Percentiles rank a stretch among this genome's conserved stretches.
Conservation (phyloP, 805 yeast species). For the Kurtzmaniella fragi region DNA sequence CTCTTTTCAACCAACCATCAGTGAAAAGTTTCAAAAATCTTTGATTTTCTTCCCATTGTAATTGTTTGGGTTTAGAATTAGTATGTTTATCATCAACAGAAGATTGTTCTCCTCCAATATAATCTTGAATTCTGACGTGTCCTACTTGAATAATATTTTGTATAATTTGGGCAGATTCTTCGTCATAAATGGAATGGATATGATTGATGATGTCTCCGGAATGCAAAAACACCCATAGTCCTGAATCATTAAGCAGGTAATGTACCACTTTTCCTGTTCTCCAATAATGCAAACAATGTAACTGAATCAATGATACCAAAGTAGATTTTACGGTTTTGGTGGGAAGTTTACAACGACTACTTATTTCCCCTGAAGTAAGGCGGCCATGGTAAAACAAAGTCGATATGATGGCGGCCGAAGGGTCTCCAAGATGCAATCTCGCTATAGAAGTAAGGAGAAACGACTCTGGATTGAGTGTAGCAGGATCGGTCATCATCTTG, state of each 20-base stretch:
- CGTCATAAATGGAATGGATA: constrained; percentile 43
- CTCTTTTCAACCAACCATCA: constrained; percentile 33
- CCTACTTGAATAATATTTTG: constrained; percentile 72
- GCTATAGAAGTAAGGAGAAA: constrained; percentile 51
- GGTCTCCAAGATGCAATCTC: constrained; percentile 61
- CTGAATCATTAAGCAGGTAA: constrained; percentile 61
- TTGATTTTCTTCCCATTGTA: constrained; percentile 16
- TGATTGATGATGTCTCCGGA: constrained; percentile 68
- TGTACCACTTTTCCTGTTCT: constrained; percentile 22
- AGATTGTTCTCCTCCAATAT: no score
- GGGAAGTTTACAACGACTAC: constrained; percentile 43
- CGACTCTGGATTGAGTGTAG: constrained; percentile 39
- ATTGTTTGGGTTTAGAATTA: constrained; percentile 4
- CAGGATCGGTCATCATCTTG: no score
- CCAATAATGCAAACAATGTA: constrained; percentile 71
- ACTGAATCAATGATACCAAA: constrained; percentile 72
- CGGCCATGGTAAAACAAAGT: constrained; percentile 65
- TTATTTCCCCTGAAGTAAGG: constrained; percentile 50
- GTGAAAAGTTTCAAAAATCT: constrained; percentile 22
- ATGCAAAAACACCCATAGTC: constrained; percentile 60
- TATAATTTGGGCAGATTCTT: constrained; percentile 50
- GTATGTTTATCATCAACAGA: no score
- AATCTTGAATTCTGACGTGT: constrained; percentile 52
- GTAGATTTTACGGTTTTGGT: constrained; percentile 52
- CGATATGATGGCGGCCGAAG: constrained; percentile 61